These are phyloP conservation scores for Fusarium napiforme DNA, from an alignment of 2,329 filamentous ascomycete genomes.

Conservation along the genomic window DNA sequence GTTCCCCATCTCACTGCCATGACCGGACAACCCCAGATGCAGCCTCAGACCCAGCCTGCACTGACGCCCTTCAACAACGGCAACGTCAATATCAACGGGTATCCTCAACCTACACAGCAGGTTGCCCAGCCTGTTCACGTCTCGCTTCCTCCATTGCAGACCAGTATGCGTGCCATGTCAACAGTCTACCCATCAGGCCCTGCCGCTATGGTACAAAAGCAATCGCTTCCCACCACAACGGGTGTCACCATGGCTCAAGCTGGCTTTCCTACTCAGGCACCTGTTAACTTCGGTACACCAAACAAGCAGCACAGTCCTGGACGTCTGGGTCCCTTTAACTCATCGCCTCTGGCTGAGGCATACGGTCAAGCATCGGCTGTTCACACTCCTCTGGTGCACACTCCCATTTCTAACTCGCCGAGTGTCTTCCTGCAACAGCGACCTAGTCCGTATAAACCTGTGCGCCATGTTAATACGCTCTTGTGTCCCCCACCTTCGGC, in stretches of 20 bases:
- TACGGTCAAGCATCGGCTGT: constrained; percentile 64
- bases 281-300: constrained; percentile 60
- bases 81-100: constrained; percentile 52
- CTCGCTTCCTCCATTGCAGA: constrained; percentile 71
- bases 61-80: constrained; percentile 46
- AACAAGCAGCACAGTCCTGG: constrained; percentile 65
- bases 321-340: constrained; percentile 60
- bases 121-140: constrained; percentile 52
- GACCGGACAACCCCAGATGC: constrained; percentile 53
- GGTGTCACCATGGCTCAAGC: constrained; percentile 38
- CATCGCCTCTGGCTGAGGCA: constrained; percentile 75
- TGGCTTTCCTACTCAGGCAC: constrained; percentile 45
- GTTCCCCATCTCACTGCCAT: constrained; percentile 78
- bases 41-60: constrained; percentile 19
- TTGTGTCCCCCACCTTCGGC: constrained; percentile 85
- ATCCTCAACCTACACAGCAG: constrained; percentile 44
- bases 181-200: constrained; percentile 75
- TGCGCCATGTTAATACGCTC: constrained; percentile 90
- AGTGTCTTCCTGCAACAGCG: constrained; percentile 88
- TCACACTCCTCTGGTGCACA: constrained; percentile 67
- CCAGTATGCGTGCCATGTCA: constrained; percentile 77
- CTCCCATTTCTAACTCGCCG: constrained; percentile 82
- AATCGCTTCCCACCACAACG: constrained; percentile 41
- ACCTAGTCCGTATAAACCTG: constrained; percentile 90
- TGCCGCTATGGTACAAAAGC: constrained; percentile 53